Evolutionary conservation across 2,329 filamentous ascomycete species (phyloP), one percentile per base, ranked within the genome.

Genomic region (Botrytis byssoidea): DNA sequence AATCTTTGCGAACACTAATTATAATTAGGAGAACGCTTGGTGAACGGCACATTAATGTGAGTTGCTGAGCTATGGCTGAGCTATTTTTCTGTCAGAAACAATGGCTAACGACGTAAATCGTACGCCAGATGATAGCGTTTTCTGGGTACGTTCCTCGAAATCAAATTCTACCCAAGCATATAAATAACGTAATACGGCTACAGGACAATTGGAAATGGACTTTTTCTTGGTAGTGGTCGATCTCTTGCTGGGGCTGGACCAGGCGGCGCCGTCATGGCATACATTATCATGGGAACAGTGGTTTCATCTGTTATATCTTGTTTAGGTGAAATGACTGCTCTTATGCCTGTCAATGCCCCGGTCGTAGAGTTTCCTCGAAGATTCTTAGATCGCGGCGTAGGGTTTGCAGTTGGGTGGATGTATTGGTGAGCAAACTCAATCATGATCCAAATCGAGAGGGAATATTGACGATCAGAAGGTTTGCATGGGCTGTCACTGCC

Each of bases 251-350:
- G 79, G n/a, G 83, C 82, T 37, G 83, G 83, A 9, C 83, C 83
- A 16, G 83, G 83, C 4, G 83, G 83, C 32, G 82, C 83, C 22
- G 80, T 84, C 37, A 73, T 84, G 42, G 79, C 79, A 51, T 85
- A 85, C 72, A 72, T 84, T 1, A 79, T 85, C 32, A 83, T 84
- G 78, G 84, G 83, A 37, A 83, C 82, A 6, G 81, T 85, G 42
- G 83, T 85, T 55, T 83, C 82, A 2, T 83, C 83, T 1, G 83
- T 84, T 4, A 83, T 84, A 14, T 83, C 83, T 20, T 84, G 83
- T 67, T 75, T 85, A 12, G 83, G 84, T 29, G 80, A 83, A 71
- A 83, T 82, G 81, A 82, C 83, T 4, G 80, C 81, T 59, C 78
- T 83, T 71, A 82, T 83, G 81, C 82, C 83, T 20, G 82, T 84